Base-by-base conservation (phyloP, 345 rosid genomes). In the Salix udensis region DNA sequence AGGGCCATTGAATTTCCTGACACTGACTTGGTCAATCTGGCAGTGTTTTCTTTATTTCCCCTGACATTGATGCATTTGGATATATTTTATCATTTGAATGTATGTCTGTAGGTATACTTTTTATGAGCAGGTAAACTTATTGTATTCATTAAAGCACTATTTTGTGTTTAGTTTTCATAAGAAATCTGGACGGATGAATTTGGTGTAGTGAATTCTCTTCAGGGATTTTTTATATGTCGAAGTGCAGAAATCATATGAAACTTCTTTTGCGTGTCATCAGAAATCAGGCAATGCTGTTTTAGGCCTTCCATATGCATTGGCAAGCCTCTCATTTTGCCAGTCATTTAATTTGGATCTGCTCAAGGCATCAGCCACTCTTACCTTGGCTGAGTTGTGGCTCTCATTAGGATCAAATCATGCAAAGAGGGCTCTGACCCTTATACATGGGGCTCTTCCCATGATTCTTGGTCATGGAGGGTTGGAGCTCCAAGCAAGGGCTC, bases 261-360 rank as follows among this genome's bases (percentile, higher is more conserved):
- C 50, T 46, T 23, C 71, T 19, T 19, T 80, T 11, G 60, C 30
- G 64, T 75, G 65, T 81, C 78, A 76, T 67, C 89, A 96, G 99
- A 92, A 90, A 88, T 92, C 99, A 31, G 99, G 98, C 74, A 96
- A 96, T 84, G 91, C 97, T 76, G 97, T 93, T 81, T 74, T 90
- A 80, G 98, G 97, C 71, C 90, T 96, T 86, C 99, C 97, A 76
- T 92, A 92, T 86, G 96, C 94, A 53, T 82, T 92, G 84, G 98
- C 98, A 73, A 88, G 97, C 89, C 90, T 96, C 79, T 93, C 99
- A 7, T 96, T 91, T 85, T 93, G 97, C 78, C 98, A 91, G 83
- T 89, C 97, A 77, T 91, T 90, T 80, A 96, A 96, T 77, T 85
- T 93, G 92, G 99, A 93, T 87, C 99, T 96, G 85, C 96, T 96